These are phyloP conservation scores for Collybiopsis luxurians DNA, from an alignment of 768 basidiomycete genomes.

Conservation along the genomic window DNA sequence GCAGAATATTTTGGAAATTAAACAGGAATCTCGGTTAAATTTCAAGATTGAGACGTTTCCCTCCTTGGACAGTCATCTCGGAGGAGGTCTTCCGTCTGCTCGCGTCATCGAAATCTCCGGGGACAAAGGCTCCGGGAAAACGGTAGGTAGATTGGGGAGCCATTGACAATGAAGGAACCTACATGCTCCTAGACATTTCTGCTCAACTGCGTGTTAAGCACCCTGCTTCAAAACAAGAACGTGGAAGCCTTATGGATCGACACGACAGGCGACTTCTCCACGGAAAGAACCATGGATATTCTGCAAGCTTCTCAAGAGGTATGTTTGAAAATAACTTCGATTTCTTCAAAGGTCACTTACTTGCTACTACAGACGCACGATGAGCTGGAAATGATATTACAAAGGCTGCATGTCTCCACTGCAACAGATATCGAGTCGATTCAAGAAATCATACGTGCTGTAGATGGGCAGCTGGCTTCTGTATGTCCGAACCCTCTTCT, in stretches of 20 bases:
- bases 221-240: conserved; percentile 38
- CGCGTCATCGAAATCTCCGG: conserved; percentile 71
- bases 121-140: conserved; percentile 62
- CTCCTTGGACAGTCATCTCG: conserved; percentile 51
- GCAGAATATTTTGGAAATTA: conserved; percentile 23
- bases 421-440: conserved; percentile 59
- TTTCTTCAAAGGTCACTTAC: conserved; percentile 7
- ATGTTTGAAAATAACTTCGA: conserved; percentile 24
- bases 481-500: neutral
- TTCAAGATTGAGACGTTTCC: conserved; percentile 37
- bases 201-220: conserved; percentile 53
- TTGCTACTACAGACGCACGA: neutral
- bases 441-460: conserved; percentile 45
- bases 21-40: conserved; percentile 18
- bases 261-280: conserved; percentile 64
- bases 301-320: conserved; percentile 21
- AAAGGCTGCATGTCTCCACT: conserved; percentile 56
- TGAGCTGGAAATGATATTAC: conserved; percentile 28
- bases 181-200: conserved; percentile 50
- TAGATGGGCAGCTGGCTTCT: conserved; percentile 11
- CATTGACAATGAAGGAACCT: conserved; percentile 1
- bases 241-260: conserved; percentile 66
- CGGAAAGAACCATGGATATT: conserved; percentile 40
- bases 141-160: conserved; percentile 39
- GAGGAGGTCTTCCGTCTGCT: conserved; percentile 41